These are phyloP conservation scores for Friedmanniomyces endolithicus DNA, from an alignment of 495 filamentous ascomycete genomes.

Conservation along the genomic window DNA sequence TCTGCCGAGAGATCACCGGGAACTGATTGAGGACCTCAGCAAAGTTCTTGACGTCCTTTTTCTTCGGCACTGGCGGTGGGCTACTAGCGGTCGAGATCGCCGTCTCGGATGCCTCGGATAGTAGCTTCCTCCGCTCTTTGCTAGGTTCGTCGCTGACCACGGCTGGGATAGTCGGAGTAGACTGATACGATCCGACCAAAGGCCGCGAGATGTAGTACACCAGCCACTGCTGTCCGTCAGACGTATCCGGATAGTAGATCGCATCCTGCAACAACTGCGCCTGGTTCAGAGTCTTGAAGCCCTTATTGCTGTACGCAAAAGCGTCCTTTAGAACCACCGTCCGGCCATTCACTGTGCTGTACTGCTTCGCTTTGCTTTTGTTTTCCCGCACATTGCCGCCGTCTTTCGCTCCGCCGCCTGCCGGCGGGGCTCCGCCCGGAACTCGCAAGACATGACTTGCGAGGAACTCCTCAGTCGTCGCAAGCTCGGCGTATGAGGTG, in stretches of 20 bases:
- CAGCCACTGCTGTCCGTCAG: slow-evolving; percentile 81
- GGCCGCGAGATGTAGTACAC: slow-evolving; percentile 94
- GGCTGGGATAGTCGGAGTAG: slow-evolving; percentile 36
- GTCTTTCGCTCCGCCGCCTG: slow-evolving; percentile 43
- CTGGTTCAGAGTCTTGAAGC: slow-evolving; percentile 84
- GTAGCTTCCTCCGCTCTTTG: slow-evolving; percentile 18
- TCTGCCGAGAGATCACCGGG: slow-evolving; percentile 92
- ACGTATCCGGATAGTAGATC: slow-evolving; percentile 73
- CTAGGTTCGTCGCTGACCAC: slow-evolving; percentile 19
- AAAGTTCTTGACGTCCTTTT: slow-evolving; percentile 85
- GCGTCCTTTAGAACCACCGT: slow-evolving; percentile 92
- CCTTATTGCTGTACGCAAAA: slow-evolving; percentile 91
- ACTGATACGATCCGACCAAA: slow-evolving; percentile 72
- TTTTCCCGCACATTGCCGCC: slow-evolving; percentile 70
- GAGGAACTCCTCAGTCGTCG: slow-evolving; percentile 83
- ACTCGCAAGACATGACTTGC: slow-evolving; percentile 93
- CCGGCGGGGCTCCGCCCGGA: slow-evolving; percentile 43
- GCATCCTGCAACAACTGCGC: slow-evolving; percentile 76
- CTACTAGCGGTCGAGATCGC: slow-evolving; percentile 17
- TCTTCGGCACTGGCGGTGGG: slow-evolving; percentile 36
- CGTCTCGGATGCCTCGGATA: slow-evolving; percentile 15
- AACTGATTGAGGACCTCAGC: slow-evolving; percentile 84
- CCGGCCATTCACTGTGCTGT: slow-evolving; percentile 80
- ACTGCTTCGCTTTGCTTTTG: slow-evolving; percentile 85
- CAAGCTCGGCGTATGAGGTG: slow-evolving; percentile 63